phyloP scores from a whole-genome alignment of 805 yeast genomes.

The Yamadazyma ubonensis region DNA sequence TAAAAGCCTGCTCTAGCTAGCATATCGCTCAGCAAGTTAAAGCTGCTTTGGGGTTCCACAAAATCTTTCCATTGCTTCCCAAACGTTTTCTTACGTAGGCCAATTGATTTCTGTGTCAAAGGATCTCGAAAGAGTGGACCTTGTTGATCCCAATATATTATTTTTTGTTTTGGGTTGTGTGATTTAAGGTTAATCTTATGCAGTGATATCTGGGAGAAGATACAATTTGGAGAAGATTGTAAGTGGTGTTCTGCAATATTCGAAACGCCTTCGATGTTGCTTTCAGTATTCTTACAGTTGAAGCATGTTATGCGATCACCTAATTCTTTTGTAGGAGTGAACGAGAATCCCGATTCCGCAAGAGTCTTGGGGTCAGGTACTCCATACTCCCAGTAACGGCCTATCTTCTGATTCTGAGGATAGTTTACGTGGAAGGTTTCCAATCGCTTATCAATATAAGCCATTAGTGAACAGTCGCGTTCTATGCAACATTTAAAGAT shows the following conservation, averaged over 20 bases:
- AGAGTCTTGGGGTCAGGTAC: slow-evolving; percentile 23
- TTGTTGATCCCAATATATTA: slow-evolving; percentile 18
- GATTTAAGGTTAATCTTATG: slow-evolving; percentile 13
- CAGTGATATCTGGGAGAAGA: slow-evolving; percentile 17
- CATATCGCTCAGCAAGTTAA: slow-evolving; percentile 15
- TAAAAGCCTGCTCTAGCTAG: slow-evolving; percentile 49
- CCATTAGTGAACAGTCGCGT: slow-evolving; percentile 15
- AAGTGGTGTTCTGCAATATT: slow-evolving; percentile 22
- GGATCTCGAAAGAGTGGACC: slow-evolving; percentile 34
- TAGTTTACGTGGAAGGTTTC: slow-evolving; percentile 20
- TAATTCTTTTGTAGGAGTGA: slow-evolving; percentile 47
- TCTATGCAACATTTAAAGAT: slow-evolving; percentile 1
- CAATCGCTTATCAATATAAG: slow-evolving; percentile 22
- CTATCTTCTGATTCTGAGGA: slow-evolving; percentile 15
- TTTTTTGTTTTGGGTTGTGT: slow-evolving; percentile 1
- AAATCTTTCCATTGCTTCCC: slow-evolving; percentile 45
- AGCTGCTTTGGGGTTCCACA: slow-evolving; percentile 35
- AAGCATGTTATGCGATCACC: slow-evolving; percentile 57
- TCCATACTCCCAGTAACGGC: slow-evolving; percentile 22
- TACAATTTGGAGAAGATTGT: slow-evolving; percentile 19
- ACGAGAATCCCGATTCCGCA: slow-evolving; percentile 63
- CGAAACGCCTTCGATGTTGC: slow-evolving; percentile 19
- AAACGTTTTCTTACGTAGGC: slow-evolving; percentile 41
- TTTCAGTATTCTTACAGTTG: slow-evolving; percentile 46
- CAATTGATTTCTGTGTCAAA: slow-evolving; percentile 23